Base-by-base conservation (phyloP, 1,284 basidiomycete species). In the Ustilago bromivora region DNA sequence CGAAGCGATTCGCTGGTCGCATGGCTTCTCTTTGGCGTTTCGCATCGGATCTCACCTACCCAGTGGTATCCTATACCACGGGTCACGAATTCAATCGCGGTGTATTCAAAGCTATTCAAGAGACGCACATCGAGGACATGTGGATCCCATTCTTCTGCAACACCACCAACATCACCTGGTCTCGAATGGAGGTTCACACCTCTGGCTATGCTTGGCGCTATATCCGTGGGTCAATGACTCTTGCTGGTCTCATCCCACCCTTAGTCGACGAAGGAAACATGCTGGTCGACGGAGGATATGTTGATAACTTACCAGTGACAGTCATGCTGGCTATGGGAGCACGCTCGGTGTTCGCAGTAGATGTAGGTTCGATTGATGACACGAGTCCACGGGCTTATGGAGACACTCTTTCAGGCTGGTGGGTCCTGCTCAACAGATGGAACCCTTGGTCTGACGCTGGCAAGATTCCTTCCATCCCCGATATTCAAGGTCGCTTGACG, bases 141-240 rank as follows among this genome's bases (percentile, higher is more conserved):
- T 99, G 96, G 97, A 89, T 99, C 4, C 96, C 97, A 2, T 99
- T 92, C 88, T 99, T 96, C 88, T 97, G 95, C 87, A 98, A 98
- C 84, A 95, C 96, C 8, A 98, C 97, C n/a, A 98, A 98, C 84
- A 98, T 99, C 85, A 96, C 93, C 58, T 95, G 94, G 67, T 97
- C 95, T 11, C 90, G 92, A 6, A 98, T 99, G 95, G 95, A 98
- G 85, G 92, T 98, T 47, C 97, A 99, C 83, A 93, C 96, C 71
- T 94, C 93, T 6, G 96, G 96, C 11, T 98, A 98, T 65, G 87
- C 85, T 0, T 87, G 86, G 85, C 81, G 85, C 17, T 90, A 90
- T 75, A 86, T 89, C 90, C 94, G 96, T 65, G 97, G 95, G 6
- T 98, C 95, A 1, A 99, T 99, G 97, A 95, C 96, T 0, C 88